Base-by-base conservation (phyloP, 2,329 filamentous ascomycete genomes). In the Phyllosticta capitalensis region DNA sequence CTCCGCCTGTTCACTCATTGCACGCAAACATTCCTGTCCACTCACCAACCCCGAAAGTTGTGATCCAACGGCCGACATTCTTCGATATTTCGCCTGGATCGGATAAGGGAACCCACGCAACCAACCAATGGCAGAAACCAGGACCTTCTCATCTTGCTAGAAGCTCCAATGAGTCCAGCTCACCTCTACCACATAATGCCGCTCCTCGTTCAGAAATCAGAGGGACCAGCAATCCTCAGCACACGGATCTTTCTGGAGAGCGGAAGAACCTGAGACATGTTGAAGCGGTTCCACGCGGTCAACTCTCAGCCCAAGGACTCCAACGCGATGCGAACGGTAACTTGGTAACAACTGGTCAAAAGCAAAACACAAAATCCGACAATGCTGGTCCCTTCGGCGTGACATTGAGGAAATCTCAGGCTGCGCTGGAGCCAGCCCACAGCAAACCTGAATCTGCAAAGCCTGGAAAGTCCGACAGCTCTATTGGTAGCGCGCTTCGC, bases 1-100 rank as follows among this genome's bases (percentile, higher is more conserved):
- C 45, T 38, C 24, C 26, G 7, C 30, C 57, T 14, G 52, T 24
- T 10, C 58, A n/a, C 14, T 10, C 54, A 26, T 52, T 45, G 20
- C 52, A 52, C 52, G 38, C 58, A 9, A n/a, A 38, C 6, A 45
- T 55, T 19, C 26, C 22, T n/a, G 20, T 60, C 49, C 53, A 22
- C 22, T 21, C 58, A 6, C 58, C 58, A 21, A 12, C 26, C 3
- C 58, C 58, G 3, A 60, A 28, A 12, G 5, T 55, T 7, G 19
- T 52, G 19, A 9, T 60, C 19, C 52, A 51, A 19, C 58, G 49
- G 5, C 58, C 58, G 9, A 60, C 45, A 3, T 60, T 60, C n/a
- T 55, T 55, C 21, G 58, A 52, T 26, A 21, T 22, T 12, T 52
- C 50, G 50, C 50, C 50, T 52, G 20, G 9, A 19, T n/a, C 50